These are phyloP conservation scores for Xerocomus potaroensis DNA, from an alignment of 768 basidiomycete genomes.

Conservation along the genomic window DNA sequence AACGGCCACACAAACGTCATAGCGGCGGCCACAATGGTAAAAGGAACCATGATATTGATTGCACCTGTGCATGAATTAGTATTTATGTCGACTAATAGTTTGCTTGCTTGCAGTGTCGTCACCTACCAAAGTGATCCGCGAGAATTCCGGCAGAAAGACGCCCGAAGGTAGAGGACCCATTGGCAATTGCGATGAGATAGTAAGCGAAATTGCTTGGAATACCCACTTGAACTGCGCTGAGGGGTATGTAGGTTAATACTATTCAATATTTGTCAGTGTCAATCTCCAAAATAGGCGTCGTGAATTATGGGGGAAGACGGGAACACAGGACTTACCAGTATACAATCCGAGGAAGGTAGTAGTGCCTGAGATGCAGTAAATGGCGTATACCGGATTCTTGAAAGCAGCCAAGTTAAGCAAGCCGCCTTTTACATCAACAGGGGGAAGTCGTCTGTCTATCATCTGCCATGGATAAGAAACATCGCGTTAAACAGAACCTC, in stretches of 20 bases:
- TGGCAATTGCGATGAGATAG: constrained; percentile 66
- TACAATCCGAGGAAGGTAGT: constrained; percentile 66
- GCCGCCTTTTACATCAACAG: constrained; percentile 50
- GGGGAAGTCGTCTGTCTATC: constrained; percentile 49
- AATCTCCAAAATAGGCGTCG: too few species aligned
- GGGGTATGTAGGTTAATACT: constrained; percentile 68
- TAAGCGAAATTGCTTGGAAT: constrained; percentile 49
- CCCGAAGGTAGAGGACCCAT: constrained; percentile 61
- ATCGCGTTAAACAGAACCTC: background rate
- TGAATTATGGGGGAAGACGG: background rate
- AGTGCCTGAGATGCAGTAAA: constrained; percentile 57
- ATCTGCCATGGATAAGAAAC: constrained; percentile 12
- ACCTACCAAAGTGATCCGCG: constrained; percentile 51
- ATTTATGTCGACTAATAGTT: background rate
- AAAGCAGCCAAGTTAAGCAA: constrained; percentile 54
- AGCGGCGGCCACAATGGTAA: constrained; percentile 50
- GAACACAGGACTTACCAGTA: constrained; percentile 40
- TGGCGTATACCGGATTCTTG: constrained; percentile 41
- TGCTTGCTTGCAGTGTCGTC: background rate
- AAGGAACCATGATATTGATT: constrained; percentile 66
- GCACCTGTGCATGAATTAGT: constrained; percentile 40
- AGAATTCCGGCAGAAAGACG: constrained; percentile 51
- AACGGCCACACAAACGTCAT: constrained; percentile 74
- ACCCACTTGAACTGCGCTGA: constrained; percentile 50
- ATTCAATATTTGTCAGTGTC: background rate